Evolutionary conservation across 1,139 yeast species (phyloP), one percentile per base, ranked within the genome.

Genomic region (Scheffersomyces cryptocercus): DNA sequence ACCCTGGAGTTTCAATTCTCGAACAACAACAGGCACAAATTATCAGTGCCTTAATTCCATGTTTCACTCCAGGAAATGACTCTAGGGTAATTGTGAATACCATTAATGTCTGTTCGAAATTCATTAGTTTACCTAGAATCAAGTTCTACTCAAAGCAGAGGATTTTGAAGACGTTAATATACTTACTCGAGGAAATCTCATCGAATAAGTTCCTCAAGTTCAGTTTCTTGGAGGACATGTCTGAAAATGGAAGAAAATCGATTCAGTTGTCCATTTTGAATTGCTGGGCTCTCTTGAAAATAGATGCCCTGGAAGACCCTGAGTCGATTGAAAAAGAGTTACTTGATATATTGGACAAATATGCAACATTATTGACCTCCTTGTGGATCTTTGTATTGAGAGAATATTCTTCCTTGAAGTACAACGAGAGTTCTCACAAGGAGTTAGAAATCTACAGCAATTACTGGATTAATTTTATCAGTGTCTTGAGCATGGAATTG

Each of bases 1-100:
- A 84, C 54, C 84, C 88, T 0, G 83, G 84, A 2, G 79, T 79
- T 9, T 81, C 95, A 0, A 73, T 90, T 10, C 70, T 93, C 45
- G 96, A 88, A 54, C 97, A 90, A 62, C 96, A 88, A 56, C 97
- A 93, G 58, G 98, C 98, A 0, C 97, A 90, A 55, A 87, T 93
- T 13, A 85, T 89, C 10, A 85, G 96, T 49, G 96, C 98, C 0
- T 73, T 93, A 46, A 79, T 90, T 39, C 97, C 98, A 0, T 89
- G 96, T n/a, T 93, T 93, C 65, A 78, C 79, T 35, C 71, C 78
- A 3, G 90, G 84, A 26, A 84, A 90, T 43, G 84, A 86, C 24
- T 81, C 95, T 1, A 79, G 79, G 37, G 79, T 89, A 0, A 90
- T 95, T 4, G 81, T 88, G 14, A 80, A 80, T 47, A 97, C 97